These are phyloP conservation scores for Russula virescens DNA, from an alignment of 768 basidiomycete genomes.

Conservation along the genomic window DNA sequence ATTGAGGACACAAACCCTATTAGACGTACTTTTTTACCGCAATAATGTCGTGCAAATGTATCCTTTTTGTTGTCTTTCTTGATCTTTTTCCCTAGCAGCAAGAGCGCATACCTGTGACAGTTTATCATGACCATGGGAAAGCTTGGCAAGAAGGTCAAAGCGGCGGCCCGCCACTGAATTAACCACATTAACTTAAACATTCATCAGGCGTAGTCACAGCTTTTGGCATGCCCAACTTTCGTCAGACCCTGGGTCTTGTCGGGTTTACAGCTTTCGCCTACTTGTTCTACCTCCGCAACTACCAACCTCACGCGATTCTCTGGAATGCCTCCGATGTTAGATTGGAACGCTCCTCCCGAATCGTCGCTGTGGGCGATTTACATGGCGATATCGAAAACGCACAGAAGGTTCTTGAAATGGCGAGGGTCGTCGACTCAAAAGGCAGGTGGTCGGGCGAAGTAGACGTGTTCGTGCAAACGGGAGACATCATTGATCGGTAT, in stretches of 20 bases:
- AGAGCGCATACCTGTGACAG: too few relatives aligned
- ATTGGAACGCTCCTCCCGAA: slow-evolving; percentile 34
- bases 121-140: too few relatives aligned
- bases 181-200: too few relatives aligned
- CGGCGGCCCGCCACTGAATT: too few relatives aligned
- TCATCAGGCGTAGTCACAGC: neutral
- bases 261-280: neutral
- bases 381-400: slow-evolving; percentile 87
- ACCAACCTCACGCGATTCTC: neutral
- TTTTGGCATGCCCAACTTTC: slow-evolving; percentile 16
- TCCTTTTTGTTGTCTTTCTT: too few relatives aligned
- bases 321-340: neutral
- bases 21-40: too few relatives aligned
- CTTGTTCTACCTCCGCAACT: neutral
- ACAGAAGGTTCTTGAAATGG: slow-evolving; percentile 71
- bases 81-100: too few relatives aligned
- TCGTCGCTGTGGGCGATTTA: slow-evolving; percentile 88
- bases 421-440: slow-evolving; percentile 63
- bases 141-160: neutral
- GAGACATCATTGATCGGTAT: slow-evolving; percentile 90
- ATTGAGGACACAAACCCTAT: too few relatives aligned
- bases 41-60: too few relatives aligned
- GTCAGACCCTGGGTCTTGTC: slow-evolving; percentile 24
- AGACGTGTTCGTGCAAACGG: slow-evolving; percentile 90
- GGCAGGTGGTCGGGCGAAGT: slow-evolving; percentile 79